phyloP scores from a whole-genome alignment of 768 basidiomycete species.

The Cyathus striatus region DNA sequence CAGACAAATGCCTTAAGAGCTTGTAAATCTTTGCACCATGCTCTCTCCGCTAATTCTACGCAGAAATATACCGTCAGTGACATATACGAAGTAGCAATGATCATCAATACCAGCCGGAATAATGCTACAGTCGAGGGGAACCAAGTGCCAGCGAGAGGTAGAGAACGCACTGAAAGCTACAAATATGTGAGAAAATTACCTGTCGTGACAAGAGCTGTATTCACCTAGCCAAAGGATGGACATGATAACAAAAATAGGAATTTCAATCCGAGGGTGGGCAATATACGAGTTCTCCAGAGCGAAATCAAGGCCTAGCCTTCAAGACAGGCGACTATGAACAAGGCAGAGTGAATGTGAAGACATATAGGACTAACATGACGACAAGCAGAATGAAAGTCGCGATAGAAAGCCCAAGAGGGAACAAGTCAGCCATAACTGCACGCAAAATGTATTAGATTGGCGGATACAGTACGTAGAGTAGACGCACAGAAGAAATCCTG shows the following conservation, averaged over 20 bases:
- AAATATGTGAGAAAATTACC: neutral
- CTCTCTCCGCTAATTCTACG: conserved; percentile 29
- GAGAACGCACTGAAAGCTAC: conserved; percentile 58
- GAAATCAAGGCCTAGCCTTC: conserved; percentile 40
- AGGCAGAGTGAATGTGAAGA: too few species aligned
- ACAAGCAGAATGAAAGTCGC: conserved; percentile 39
- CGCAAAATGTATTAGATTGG: conserved; percentile 3
- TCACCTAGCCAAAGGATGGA: conserved; percentile 52
- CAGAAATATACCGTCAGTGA: neutral
- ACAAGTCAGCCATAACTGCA: conserved; percentile 51
- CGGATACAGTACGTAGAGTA: neutral
- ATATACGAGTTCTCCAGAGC: conserved; percentile 34
- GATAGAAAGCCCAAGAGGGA: conserved; percentile 57
- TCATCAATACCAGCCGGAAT: conserved; percentile 38
- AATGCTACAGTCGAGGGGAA: conserved; percentile 40
- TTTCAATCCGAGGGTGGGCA: conserved; percentile 42
- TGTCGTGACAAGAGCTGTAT: conserved; percentile 7
- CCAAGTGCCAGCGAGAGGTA: conserved; percentile 46
- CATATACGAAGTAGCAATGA: neutral
- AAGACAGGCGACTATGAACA: too few species aligned
- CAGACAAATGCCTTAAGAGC: conserved; percentile 55
- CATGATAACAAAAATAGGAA: conserved; percentile 38
- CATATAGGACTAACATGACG: conserved; percentile 28
- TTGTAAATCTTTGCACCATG: conserved; percentile 52
- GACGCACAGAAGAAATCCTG: conserved; percentile 60